These are phyloP conservation scores for Solanum sitiens DNA, from an alignment of 257 asterid species.

Conservation along the genomic window DNA sequence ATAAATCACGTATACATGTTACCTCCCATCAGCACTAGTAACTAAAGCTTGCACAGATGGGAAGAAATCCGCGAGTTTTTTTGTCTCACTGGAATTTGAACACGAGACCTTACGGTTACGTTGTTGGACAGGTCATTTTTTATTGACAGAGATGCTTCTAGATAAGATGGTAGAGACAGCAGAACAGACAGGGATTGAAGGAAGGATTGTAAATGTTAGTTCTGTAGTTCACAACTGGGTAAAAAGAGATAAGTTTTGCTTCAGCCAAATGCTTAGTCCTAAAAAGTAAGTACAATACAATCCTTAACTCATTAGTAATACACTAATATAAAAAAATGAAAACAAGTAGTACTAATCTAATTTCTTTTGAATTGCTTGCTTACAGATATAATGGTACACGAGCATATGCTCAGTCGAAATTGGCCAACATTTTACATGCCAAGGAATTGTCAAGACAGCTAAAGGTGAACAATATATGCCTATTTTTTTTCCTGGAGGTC, in stretches of 20 bases:
- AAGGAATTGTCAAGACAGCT: conserved; percentile 79
- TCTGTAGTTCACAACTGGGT: conserved; percentile 86
- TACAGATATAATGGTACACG: conserved; percentile 74
- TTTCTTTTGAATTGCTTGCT: background rate
- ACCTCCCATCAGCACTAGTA: background rate
- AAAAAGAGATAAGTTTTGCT: conserved; percentile 35
- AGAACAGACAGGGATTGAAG: conserved; percentile 43
- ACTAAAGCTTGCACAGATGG: background rate
- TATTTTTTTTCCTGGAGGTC: background rate
- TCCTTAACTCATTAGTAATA: background rate
- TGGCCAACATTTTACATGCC: conserved; percentile 83
- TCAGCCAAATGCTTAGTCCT: conserved; percentile 56
- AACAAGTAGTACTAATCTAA: background rate
- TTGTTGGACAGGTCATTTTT: conserved; percentile 62
- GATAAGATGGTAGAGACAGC: conserved; percentile 84
- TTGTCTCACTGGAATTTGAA: background rate
- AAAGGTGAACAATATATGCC: conserved; percentile 33
- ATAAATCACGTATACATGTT: background rate
- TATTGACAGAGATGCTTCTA: conserved; percentile 69
- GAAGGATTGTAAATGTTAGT: conserved; percentile 84
- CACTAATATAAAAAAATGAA: background rate
- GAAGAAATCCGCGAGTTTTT: background rate
- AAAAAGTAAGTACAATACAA: conserved; percentile 24
- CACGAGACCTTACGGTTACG: background rate
- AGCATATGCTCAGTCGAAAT: conserved; percentile 84